A percentile compares a stretch with the other conserved stretches of the same genome.
These are phyloP conservation scores for Sideroxylon spinosum DNA, from an alignment of 179 eudicot species.

Conservation along the genomic window DNA sequence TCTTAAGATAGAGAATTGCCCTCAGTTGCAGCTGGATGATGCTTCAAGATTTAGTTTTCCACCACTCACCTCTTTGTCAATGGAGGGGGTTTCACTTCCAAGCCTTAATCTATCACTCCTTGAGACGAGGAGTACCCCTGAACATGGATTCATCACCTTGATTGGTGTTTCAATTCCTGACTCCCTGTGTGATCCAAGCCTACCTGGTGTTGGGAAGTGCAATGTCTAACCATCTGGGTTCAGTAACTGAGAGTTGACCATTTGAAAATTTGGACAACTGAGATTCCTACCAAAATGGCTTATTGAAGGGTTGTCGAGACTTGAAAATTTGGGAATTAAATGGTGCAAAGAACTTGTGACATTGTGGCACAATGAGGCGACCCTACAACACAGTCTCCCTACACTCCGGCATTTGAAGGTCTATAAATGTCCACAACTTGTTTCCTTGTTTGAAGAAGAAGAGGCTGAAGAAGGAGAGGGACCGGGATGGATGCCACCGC, in stretches of 20 bases:
- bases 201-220: neutral
- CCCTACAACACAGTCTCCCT: neutral
- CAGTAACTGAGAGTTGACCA: neutral
- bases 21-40: neutral
- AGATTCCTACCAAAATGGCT: neutral
- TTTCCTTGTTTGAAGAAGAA: neutral
- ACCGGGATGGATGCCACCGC: no score
- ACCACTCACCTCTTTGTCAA: neutral
- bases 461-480: neutral
- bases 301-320: neutral
- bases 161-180: neutral
- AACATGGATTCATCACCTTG: neutral
- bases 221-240: neutral
- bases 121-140: neutral
- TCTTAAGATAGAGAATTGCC: neutral
- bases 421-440: neutral
- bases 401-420: neutral
- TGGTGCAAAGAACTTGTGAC: neutral
- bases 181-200: neutral
- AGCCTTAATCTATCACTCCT: neutral
- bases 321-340: neutral
- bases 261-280: neutral
- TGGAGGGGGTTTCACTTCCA: neutral
- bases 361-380: neutral
- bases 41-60: neutral